Evolutionary conservation across 805 yeast genomes (phyloP).

Genomic region (Saturnispora mendoncae): DNA sequence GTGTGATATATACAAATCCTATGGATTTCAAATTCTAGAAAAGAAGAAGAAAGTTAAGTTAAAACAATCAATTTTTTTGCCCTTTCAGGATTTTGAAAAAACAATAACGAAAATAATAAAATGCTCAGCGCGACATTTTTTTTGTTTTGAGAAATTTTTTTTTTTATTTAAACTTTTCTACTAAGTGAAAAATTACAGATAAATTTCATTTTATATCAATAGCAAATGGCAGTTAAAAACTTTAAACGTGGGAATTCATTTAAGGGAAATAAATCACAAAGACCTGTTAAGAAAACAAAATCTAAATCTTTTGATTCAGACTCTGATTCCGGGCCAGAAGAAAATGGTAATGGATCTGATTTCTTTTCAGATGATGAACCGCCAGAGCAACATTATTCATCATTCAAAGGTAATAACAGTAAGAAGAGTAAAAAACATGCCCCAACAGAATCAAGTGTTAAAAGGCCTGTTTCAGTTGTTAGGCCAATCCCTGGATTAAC

Average conservation of each 20-base stretch:
- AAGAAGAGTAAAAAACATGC: slow-evolving; percentile 55
- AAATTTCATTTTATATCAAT: too few species aligned
- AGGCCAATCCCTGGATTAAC: slow-evolving; percentile 66
- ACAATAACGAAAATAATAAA: too few species aligned
- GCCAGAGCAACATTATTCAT: slow-evolving; percentile 13
- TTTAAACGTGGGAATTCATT: neutral
- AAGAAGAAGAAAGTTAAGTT: too few species aligned
- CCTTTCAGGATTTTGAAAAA: too few species aligned
- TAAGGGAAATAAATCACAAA: neutral
- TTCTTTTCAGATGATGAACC: slow-evolving; percentile 7
- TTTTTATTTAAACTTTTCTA: too few species aligned
- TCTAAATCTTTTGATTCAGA: slow-evolving; percentile 14
- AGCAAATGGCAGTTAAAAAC: neutral
- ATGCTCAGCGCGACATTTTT: too few species aligned
- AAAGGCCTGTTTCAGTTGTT: slow-evolving; percentile 56
- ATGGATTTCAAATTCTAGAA: too few species aligned
- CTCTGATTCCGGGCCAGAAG: slow-evolving; percentile 19
- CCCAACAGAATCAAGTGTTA: slow-evolving; percentile 73
- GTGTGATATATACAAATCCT: too few species aligned
- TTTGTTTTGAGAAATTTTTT: too few species aligned
- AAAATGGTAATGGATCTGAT: slow-evolving; percentile 15
- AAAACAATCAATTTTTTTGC: too few species aligned
- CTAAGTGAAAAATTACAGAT: too few species aligned
- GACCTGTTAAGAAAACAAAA: neutral
- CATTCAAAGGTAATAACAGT: slow-evolving; percentile 20